A percentile compares a stretch with the other conserved stretches of the same genome.
Conservation (phyloP, 208 protist species). For the Herpetomonas samuelpessoai region DNA sequence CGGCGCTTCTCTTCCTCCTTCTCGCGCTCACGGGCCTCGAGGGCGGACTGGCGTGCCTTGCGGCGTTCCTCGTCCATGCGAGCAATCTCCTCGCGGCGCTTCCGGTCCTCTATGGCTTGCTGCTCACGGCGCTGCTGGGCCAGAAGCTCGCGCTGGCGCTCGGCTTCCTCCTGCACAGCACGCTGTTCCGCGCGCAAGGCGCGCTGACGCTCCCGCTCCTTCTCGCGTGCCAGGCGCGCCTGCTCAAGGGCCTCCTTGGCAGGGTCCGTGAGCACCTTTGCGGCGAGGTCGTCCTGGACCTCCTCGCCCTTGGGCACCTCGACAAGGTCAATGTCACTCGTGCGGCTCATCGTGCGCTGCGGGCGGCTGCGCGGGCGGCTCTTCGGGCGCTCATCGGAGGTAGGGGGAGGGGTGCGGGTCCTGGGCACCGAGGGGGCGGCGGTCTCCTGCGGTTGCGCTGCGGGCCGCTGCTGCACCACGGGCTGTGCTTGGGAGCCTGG, state of each 20-base stretch:
- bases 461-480: no score
- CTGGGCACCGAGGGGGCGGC: no score
- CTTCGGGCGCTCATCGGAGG: slow-evolving; percentile 4
- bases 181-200: slow-evolving; percentile 19
- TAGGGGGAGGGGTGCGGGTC: no score
- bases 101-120: slow-evolving; percentile 27
- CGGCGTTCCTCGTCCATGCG: slow-evolving; percentile 43
- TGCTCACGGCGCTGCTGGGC: slow-evolving; percentile 21
- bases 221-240: slow-evolving; percentile 14
- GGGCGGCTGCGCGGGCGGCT: slow-evolving; percentile 26
- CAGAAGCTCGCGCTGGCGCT: slow-evolving; percentile 29
- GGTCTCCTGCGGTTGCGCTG: no score
- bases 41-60: slow-evolving; percentile 21
- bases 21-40: slow-evolving; percentile 27
- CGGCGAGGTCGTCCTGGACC: slow-evolving; percentile 40
- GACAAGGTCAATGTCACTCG: slow-evolving; percentile 49
- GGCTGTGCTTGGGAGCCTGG: no score
- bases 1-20: slow-evolving; percentile 34
- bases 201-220: slow-evolving; percentile 15
- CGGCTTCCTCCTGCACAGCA: slow-evolving; percentile 18
- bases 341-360: slow-evolving; percentile 32
- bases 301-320: slow-evolving; percentile 67
- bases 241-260: slow-evolving; percentile 17
- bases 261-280: slow-evolving; percentile 16
- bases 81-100: slow-evolving; percentile 25